Conservation (phyloP, 2,329 filamentous ascomycete genomes). For the Aureobasidium sp. region DNA sequence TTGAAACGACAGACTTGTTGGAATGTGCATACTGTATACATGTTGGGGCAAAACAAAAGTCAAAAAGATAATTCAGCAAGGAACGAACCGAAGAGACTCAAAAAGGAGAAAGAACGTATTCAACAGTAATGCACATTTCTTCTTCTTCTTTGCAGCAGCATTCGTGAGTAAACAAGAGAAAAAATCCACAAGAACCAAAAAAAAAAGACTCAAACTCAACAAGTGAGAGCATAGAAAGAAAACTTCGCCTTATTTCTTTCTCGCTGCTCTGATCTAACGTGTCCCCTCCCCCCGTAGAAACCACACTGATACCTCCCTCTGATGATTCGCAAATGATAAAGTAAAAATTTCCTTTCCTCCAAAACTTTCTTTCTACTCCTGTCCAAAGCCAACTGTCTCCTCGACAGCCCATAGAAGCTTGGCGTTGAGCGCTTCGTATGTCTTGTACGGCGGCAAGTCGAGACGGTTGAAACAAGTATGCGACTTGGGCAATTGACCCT, state of each 20-base stretch:
- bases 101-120: neutral
- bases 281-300: no score
- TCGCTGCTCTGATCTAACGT: neutral
- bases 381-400: slow-evolving; percentile 97
- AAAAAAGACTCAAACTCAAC: neutral
- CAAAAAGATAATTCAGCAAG: no score
- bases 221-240: neutral
- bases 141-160: neutral
- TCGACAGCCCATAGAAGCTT: slow-evolving; percentile 97
- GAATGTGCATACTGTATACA: no score
- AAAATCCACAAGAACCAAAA: neutral
- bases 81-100: no score
- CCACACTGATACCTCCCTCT: neutral
- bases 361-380: slow-evolving; percentile 56
- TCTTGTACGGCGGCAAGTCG: slow-evolving; percentile 90
- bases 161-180: neutral
- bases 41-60: no score
- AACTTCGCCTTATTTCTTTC: neutral
- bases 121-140: neutral
- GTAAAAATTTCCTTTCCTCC: neutral
- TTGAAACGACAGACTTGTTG: no score
- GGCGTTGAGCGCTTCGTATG: slow-evolving; percentile 69
- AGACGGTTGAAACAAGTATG: slow-evolving; percentile 99
- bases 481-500: slow-evolving; percentile 85
- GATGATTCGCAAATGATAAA: neutral